These are phyloP conservation scores for Rhododendron henanense DNA, from an alignment of 148 eudicot genomes.

Conservation along the genomic window DNA sequence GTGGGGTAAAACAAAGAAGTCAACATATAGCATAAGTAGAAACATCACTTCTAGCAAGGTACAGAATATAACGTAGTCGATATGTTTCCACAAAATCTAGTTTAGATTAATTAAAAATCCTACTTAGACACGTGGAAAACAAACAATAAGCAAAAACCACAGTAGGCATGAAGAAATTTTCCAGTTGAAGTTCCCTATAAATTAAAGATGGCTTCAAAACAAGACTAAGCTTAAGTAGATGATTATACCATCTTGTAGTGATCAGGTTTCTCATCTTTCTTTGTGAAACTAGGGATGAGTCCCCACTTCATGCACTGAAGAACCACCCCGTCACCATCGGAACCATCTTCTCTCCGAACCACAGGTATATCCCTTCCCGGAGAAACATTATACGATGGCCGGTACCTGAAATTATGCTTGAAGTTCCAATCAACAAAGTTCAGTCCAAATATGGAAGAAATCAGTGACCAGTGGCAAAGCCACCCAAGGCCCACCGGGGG, in stretches of 20 bases:
- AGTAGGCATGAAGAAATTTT: not conserved
- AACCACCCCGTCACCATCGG: constrained; percentile 39
- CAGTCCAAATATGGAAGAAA: too few species aligned
- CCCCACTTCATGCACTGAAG: constrained; percentile 98
- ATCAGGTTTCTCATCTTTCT: constrained; percentile 88
- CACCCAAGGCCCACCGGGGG: not conserved
- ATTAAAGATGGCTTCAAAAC: not conserved
- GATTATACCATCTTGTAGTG: constrained; percentile 74
- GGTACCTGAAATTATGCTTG: too few species aligned
- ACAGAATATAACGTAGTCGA: not conserved
- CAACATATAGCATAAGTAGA: not conserved
- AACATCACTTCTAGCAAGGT: not conserved
- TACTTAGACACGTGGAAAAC: not conserved
- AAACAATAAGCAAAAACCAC: not conserved
- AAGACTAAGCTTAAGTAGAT: not conserved
- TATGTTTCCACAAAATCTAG: not conserved
- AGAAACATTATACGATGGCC: constrained; percentile 44
- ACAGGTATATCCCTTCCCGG: constrained; percentile 85
- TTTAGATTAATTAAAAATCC: not conserved
- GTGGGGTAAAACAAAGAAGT: not conserved
- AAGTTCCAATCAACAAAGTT: too few species aligned
- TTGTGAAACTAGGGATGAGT: constrained; percentile 86
- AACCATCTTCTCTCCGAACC: constrained; percentile 62
- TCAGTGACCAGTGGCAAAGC: too few species aligned
- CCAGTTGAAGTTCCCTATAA: not conserved